Conservation (phyloP, 805 yeast genomes). For the Jamesozyma jinghongensis region DNA sequence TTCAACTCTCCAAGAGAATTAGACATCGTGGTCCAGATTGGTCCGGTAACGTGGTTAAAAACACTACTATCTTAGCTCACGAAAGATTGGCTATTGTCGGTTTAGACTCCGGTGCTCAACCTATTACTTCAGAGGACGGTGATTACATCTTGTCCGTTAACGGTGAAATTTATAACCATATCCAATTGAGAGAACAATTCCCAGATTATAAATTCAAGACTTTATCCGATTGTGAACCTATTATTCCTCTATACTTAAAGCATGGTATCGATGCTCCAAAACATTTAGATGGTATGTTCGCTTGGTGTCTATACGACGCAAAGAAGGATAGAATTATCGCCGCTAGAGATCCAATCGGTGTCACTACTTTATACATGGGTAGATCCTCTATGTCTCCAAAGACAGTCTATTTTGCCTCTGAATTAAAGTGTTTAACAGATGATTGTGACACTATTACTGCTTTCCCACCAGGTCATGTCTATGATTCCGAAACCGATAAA, state of each 20-base stretch:
- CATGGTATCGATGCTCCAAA: slow-evolving; percentile 87
- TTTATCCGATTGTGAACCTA: slow-evolving; percentile 93
- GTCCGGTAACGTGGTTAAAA: slow-evolving; percentile 80
- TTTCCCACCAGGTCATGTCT: slow-evolving; percentile 98
- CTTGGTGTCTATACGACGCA: slow-evolving; percentile 84
- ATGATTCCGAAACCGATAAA: slow-evolving; percentile 83
- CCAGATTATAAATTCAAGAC: slow-evolving; percentile 72
- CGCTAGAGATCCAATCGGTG: slow-evolving; percentile 97
- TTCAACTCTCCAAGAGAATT: slow-evolving; percentile 82
- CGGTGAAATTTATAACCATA: slow-evolving; percentile 98
- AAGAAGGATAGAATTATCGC: slow-evolving; percentile 81
- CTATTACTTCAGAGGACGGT: slow-evolving; percentile 75
- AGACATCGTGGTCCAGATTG: slow-evolving; percentile 99
- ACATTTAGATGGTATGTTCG: slow-evolving; percentile 95
- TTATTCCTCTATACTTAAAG: slow-evolving; percentile 84
- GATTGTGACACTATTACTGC: slow-evolving; percentile 89
- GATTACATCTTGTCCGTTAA: slow-evolving; percentile 74
- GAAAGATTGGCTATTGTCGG: slow-evolving; percentile 98
- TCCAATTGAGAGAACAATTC: slow-evolving; percentile 70
- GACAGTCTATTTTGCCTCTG: slow-evolving; percentile 85
- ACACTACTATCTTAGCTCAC: slow-evolving; percentile 78
- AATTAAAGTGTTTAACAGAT: slow-evolving; percentile 85
- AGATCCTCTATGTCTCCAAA: slow-evolving; percentile 56
- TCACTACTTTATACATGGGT: slow-evolving; percentile 95
- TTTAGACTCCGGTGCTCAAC: slow-evolving; percentile 96